Percentiles rank a stretch among this genome's conserved stretches.
Evolutionary conservation across 306 rosid species (phyloP).

Genomic region (Boehmeria nivea): DNA sequence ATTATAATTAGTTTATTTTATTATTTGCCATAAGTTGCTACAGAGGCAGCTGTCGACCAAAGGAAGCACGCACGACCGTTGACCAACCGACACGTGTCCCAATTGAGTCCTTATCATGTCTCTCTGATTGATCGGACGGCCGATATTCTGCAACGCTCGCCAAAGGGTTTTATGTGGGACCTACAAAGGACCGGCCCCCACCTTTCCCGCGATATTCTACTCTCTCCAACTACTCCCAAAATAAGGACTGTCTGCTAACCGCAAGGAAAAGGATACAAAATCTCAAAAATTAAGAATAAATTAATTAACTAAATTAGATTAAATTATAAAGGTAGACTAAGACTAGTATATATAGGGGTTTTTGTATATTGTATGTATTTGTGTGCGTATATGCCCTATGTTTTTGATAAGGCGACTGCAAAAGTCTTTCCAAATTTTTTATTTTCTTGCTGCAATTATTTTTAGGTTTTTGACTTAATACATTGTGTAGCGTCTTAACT

Average conservation of each 20-base stretch:
- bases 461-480: too few relatives aligned
- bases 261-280: constrained; percentile 12
- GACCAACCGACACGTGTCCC: constrained; percentile 16
- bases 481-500: too few relatives aligned
- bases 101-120: neutral
- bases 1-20: too few relatives aligned
- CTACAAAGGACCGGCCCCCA: constrained; percentile 15
- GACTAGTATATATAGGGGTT: too few relatives aligned
- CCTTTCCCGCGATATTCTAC: constrained; percentile 15
- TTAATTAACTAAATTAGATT: neutral
- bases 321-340: neutral
- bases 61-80: constrained; percentile 19
- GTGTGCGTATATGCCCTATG: too few relatives aligned
- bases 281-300: neutral
- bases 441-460: too few relatives aligned
- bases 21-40: neutral
- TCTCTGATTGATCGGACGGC: constrained; percentile 15
- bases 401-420: too few relatives aligned
- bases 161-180: constrained; percentile 5
- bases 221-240: constrained; percentile 30
- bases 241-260: too few relatives aligned
- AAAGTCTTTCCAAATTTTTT: too few relatives aligned
- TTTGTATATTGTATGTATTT: too few relatives aligned
- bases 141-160: neutral
- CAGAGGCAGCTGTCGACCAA: constrained; percentile 18